Evolutionary conservation across 257 asterid genomes (phyloP).

Genomic region (Ballota nigra): DNA sequence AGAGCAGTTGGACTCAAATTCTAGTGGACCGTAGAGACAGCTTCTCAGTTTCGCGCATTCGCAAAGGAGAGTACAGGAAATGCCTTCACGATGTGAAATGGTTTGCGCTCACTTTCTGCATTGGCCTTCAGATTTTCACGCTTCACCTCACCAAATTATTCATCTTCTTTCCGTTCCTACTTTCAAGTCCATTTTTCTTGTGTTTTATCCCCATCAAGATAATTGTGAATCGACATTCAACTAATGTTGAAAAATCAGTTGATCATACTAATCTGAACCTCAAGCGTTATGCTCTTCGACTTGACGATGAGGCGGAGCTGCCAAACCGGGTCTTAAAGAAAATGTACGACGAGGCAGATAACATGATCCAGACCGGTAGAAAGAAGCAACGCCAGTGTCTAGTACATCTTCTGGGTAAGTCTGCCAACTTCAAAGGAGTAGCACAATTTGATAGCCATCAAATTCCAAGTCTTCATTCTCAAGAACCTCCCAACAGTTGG

Average conservation of each 20-base stretch:
- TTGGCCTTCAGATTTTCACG: conserved; percentile 20
- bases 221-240: neutral
- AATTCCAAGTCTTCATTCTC: conserved; percentile 13
- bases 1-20: conserved; percentile 21
- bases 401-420: neutral
- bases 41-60: neutral
- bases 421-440: neutral
- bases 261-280: neutral
- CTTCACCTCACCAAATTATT: conserved; percentile 13
- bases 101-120: neutral
- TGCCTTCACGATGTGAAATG: neutral
- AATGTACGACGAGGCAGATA: neutral
- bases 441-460: conserved; percentile 17
- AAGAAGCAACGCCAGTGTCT: too few species aligned
- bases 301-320: conserved; percentile 33
- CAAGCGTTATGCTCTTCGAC: conserved; percentile 28
- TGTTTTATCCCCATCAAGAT: neutral
- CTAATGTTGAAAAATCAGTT: too few species aligned
- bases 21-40: conserved; percentile 31
- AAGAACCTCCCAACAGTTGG: conserved; percentile 31
- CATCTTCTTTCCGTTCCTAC: neutral
- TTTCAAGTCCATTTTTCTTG: neutral
- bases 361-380: neutral
- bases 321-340: conserved; percentile 16
- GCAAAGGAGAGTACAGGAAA: neutral